phyloP scores from a whole-genome alignment of 1,139 yeast species.

The Debaryomyces coudertii region DNA sequence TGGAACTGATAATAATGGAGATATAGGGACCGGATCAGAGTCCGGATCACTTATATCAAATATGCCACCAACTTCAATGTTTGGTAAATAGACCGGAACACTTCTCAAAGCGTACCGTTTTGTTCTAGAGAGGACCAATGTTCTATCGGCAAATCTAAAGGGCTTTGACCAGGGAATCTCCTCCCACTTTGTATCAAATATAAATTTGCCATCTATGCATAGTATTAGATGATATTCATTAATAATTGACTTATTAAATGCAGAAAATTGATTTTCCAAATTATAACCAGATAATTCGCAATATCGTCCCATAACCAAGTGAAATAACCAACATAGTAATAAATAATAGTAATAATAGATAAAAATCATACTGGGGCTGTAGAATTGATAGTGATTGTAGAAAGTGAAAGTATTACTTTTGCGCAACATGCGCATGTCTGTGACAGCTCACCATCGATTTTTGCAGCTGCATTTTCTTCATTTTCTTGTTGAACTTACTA shows the following conservation, averaged over 20 bases:
- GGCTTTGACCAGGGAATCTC: constrained; percentile 30
- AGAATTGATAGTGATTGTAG: neutral
- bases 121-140: constrained; percentile 25
- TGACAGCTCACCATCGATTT: neutral
- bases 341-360: constrained; percentile 1
- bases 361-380: neutral
- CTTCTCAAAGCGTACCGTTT: constrained; percentile 27
- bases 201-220: constrained; percentile 35
- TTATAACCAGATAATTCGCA: constrained; percentile 30
- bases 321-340: constrained; percentile 2
- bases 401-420: constrained; percentile 1
- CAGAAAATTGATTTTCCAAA: constrained; percentile 28
- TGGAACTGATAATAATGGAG: constrained; percentile 36
- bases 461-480: constrained; percentile 9
- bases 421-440: constrained; percentile 6
- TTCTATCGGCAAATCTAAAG: constrained; percentile 16
- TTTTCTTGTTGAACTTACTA: constrained; percentile 16
- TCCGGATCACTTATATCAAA: constrained; percentile 15
- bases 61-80: constrained; percentile 30
- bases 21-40: constrained; percentile 10
- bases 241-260: constrained; percentile 17
- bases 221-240: constrained; percentile 29
- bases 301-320: neutral
- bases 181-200: constrained; percentile 28
- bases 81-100: constrained; percentile 31